phyloP scores from a whole-genome alignment of 2,329 filamentous ascomycete genomes.

The Cladophialophora yegresii region DNA sequence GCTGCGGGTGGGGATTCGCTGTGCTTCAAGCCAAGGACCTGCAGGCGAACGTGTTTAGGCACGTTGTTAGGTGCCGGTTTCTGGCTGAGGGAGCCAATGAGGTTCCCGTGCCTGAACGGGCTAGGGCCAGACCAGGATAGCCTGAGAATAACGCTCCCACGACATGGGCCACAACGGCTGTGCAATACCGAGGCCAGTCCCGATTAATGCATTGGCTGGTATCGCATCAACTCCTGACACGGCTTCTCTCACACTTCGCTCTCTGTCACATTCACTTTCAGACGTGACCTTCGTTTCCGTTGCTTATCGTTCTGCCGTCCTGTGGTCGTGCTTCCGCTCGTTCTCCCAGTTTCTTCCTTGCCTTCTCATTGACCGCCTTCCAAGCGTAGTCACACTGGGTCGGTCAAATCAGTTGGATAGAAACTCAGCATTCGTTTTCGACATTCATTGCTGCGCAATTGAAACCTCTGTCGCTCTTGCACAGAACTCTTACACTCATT shows the following conservation, averaged over 20 bases:
- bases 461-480: conserved; percentile 14
- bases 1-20: conserved; percentile 14
- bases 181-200: conserved; percentile 5
- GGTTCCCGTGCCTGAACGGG: conserved; percentile 5
- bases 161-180: conserved; percentile 6
- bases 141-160: not conserved
- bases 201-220: conserved; percentile 8
- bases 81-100: conserved; percentile 17
- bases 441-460: conserved; percentile 26
- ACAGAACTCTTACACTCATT: not conserved
- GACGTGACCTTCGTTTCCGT: conserved; percentile 16
- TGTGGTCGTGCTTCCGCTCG: conserved; percentile 26
- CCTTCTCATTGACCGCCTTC: conserved; percentile 3
- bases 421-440: conserved; percentile 6
- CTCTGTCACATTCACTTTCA: conserved; percentile 22
- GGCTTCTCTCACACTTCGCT: conserved; percentile 11
- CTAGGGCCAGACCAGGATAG: conserved; percentile 10
- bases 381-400: not conserved
- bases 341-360: conserved; percentile 22
- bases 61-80: not conserved
- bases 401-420: conserved; percentile 21
- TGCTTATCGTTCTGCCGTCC: conserved; percentile 18
- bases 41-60: conserved; percentile 21
- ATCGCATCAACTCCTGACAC: conserved; percentile 19
- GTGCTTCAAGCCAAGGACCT: conserved; percentile 9